These are phyloP conservation scores for Cryptococcus amylolentus DNA, from an alignment of 1,284 basidiomycete genomes.

Conservation along the genomic window DNA sequence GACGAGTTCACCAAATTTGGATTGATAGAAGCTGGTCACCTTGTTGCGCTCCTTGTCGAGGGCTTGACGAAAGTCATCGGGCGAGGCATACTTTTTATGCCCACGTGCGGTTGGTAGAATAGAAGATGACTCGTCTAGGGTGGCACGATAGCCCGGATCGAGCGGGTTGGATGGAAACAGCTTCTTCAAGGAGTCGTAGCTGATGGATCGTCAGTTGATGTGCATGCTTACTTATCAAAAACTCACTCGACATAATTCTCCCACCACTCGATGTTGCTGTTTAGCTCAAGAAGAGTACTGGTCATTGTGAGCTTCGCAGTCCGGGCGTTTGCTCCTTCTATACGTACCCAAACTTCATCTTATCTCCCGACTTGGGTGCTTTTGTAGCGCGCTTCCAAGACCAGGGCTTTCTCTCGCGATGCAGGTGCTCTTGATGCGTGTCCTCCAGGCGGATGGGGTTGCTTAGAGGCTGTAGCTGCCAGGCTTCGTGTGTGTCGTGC, in stretches of 20 bases:
- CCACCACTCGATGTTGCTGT: constrained; percentile 91
- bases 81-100: constrained; percentile 43
- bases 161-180: constrained; percentile 51
- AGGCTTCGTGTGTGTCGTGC: background rate
- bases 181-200: constrained; percentile 84
- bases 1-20: constrained; percentile 68
- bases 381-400: constrained; percentile 26
- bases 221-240: background rate
- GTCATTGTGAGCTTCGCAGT: background rate
- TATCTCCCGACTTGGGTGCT: constrained; percentile 34
- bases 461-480: background rate
- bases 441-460: constrained; percentile 1
- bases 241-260: constrained; percentile 73
- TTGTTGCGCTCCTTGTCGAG: constrained; percentile 82
- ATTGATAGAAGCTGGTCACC: constrained; percentile 74
- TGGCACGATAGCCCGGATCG: constrained; percentile 42
- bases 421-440: background rate
- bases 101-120: constrained; percentile 47
- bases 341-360: constrained; percentile 52
- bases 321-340: background rate
- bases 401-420: constrained; percentile 16
- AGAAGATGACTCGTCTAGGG: constrained; percentile 57
- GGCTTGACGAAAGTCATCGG: constrained; percentile 67
- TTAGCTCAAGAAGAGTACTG: constrained; percentile 79
- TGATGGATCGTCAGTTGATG: constrained; percentile 27